Conservation (phyloP, 2,329 filamentous ascomycete species). For the Lojkania enalia region DNA sequence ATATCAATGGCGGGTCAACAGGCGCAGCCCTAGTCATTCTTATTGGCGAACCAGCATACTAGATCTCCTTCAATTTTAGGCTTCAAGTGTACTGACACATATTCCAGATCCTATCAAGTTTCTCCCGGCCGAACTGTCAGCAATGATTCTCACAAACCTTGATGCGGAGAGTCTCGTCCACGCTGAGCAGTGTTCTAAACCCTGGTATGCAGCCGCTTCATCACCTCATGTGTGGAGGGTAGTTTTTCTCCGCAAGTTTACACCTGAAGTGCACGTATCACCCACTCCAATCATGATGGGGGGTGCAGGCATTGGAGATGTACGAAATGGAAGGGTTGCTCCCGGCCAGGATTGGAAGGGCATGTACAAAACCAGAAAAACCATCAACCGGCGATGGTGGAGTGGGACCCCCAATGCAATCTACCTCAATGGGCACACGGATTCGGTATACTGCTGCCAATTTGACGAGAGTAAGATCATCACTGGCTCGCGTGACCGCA, state of each 20-base stretch:
- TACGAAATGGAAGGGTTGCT: conserved; percentile 51
- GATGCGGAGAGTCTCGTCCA: conserved; percentile 60
- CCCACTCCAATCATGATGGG: conserved; percentile 55
- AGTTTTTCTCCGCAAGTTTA: conserved; percentile 62
- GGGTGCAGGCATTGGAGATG: conserved; percentile 58
- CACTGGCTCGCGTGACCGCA: conserved; percentile 92
- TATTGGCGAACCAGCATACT: too few relatives aligned
- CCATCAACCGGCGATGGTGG: conserved; percentile 79
- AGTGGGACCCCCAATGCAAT: conserved; percentile 76
- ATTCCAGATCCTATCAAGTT: conserved; percentile 56
- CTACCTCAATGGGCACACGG: conserved; percentile 89
- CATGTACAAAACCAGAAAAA: conserved; percentile 76
- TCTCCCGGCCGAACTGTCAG: conserved; percentile 62
- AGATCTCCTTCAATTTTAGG: too few relatives aligned
- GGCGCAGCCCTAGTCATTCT: too few relatives aligned
- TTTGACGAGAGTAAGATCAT: conserved; percentile 99
- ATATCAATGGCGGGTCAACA: too few relatives aligned
- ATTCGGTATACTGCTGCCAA: conserved; percentile 97
- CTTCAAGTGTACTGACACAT: conserved; percentile 18
- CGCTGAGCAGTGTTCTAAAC: conserved; percentile 59
- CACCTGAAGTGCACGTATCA: conserved; percentile 49
- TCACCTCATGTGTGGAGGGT: conserved; percentile 64
- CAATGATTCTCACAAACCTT: conserved; percentile 62
- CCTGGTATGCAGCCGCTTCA: conserved; percentile 60
- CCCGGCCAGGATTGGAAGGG: conserved; percentile 76